Conservation (phyloP, 192 early-diverging fungal species). For the Podila minutissima region DNA sequence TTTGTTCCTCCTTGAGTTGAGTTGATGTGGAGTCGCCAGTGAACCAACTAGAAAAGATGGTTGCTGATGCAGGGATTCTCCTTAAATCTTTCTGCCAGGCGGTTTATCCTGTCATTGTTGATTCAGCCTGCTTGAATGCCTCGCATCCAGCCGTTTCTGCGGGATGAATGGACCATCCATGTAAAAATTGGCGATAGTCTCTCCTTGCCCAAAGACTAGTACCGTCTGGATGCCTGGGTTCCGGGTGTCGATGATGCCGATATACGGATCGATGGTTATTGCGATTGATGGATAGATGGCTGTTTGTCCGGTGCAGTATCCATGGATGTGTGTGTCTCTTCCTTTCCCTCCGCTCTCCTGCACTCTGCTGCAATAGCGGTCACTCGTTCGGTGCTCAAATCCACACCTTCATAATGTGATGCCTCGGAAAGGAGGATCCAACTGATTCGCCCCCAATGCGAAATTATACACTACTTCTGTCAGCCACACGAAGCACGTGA, state of each 20-base stretch:
- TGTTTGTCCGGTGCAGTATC: background rate
- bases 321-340: background rate
- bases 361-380: background rate
- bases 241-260: constrained; percentile 4
- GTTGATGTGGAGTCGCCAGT: no score
- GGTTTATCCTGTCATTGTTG: background rate
- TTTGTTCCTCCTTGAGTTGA: no score
- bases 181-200: constrained; percentile 24
- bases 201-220: constrained; percentile 5
- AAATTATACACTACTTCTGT: no score
- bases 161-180: background rate
- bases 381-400: constrained; percentile 5
- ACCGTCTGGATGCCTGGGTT: background rate
- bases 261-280: constrained; percentile 13
- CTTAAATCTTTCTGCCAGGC: background rate
- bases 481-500: no score
- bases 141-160: background rate
- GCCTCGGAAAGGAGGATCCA: constrained; percentile 7
- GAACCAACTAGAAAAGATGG: no score
- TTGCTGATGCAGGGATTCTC: no score
- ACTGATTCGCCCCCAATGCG: background rate
- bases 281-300: constrained; percentile 32
- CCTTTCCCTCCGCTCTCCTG: background rate
- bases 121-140: background rate
- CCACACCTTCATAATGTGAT: constrained; percentile 6